Evolutionary conservation across 495 filamentous ascomycete species (phyloP).

Genomic region (Lindgomyces ingoldianus): DNA sequence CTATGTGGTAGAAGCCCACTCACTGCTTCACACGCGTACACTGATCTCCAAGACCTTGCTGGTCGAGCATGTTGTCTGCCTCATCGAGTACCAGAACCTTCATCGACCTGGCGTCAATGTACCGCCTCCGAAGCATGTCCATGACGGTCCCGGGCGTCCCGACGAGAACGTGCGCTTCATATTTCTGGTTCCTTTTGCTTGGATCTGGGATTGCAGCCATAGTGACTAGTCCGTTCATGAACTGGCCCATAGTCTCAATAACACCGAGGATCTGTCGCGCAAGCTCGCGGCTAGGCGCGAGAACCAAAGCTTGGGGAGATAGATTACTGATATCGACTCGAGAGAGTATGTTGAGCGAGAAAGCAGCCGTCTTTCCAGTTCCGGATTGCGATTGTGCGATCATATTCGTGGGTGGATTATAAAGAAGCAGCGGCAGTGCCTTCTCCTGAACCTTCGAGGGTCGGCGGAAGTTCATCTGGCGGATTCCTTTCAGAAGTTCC

Average conservation of each 20-base stretch:
- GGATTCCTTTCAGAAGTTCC: conserved; percentile 63
- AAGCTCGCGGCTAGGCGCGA: conserved; percentile 91
- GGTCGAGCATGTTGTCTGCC: conserved; percentile 94
- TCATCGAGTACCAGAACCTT: conserved; percentile 87
- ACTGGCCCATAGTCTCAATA: conserved; percentile 75
- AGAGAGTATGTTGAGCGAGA: conserved; percentile 85
- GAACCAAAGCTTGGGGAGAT: conserved; percentile 81
- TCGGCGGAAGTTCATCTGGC: conserved; percentile 84
- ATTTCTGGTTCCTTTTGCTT: conserved; percentile 57
- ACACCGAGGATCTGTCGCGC: conserved; percentile 92
- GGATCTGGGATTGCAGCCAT: conserved; percentile 79
- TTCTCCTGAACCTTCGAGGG: conserved; percentile 97
- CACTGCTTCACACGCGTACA: conserved; percentile 84
- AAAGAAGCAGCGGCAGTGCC: conserved; percentile 82
- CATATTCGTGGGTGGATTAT: conserved; percentile 82
- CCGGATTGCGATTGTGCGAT: conserved; percentile 98
- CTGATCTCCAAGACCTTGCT: conserved; percentile 92
- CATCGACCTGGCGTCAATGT: conserved; percentile 64
- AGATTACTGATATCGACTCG: conserved; percentile 71
- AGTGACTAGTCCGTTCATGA: conserved; percentile 68
- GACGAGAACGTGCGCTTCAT: conserved; percentile 76
- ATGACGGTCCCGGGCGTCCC: conserved; percentile 93
- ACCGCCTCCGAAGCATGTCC: conserved; percentile 74
- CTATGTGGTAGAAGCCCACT: conserved; percentile 40
- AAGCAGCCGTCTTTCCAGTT: conserved; percentile 97